phyloP scores from a whole-genome alignment of 257 asterid species.

The Paraleonurus japonicus region DNA sequence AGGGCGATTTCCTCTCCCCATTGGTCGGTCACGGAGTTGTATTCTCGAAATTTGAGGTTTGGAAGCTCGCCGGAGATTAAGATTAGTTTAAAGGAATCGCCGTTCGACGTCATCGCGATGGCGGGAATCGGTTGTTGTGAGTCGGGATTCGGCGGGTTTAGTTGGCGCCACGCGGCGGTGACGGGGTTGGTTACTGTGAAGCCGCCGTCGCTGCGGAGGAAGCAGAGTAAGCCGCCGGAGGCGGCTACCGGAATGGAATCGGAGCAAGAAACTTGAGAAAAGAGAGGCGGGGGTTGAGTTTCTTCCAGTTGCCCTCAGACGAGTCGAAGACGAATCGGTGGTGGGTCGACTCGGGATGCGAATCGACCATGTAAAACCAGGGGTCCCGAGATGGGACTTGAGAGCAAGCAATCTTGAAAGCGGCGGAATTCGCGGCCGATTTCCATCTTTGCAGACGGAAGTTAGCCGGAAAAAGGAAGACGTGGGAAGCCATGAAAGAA shows the following conservation, averaged over 20 bases:
- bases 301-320: conserved; percentile 58
- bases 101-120: conserved; percentile 51
- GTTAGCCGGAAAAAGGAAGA: conserved; percentile 52
- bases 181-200: conserved; percentile 63
- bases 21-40: conserved; percentile 34
- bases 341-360: conserved; percentile 23
- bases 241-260: conserved; percentile 68
- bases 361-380: conserved; percentile 76
- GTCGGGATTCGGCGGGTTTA: conserved; percentile 26
- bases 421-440: conserved; percentile 52
- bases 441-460: conserved; percentile 87
- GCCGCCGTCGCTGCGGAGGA: conserved; percentile 32
- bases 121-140: conserved; percentile 41
- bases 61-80: conserved; percentile 54
- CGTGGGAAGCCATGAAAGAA: conserved; percentile 82
- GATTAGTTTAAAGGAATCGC: conserved; percentile 41
- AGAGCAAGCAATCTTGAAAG: conserved; percentile 67
- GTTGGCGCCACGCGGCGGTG: conserved; percentile 32
- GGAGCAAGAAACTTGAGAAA: conserved; percentile 20
- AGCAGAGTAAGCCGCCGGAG: conserved; percentile 70
- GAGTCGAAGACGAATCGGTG: conserved; percentile 57
- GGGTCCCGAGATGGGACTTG: conserved; percentile 57
- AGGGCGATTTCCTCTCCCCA: conserved; percentile 53
- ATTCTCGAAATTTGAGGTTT: conserved; percentile 41
- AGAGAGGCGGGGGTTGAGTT: conserved; percentile 28